Percentiles rank a stretch among this genome's conserved stretches.
Evolutionary conservation across 192 early-diverging fungal species (phyloP).

Genomic region (Radiomyces spectabilis): DNA sequence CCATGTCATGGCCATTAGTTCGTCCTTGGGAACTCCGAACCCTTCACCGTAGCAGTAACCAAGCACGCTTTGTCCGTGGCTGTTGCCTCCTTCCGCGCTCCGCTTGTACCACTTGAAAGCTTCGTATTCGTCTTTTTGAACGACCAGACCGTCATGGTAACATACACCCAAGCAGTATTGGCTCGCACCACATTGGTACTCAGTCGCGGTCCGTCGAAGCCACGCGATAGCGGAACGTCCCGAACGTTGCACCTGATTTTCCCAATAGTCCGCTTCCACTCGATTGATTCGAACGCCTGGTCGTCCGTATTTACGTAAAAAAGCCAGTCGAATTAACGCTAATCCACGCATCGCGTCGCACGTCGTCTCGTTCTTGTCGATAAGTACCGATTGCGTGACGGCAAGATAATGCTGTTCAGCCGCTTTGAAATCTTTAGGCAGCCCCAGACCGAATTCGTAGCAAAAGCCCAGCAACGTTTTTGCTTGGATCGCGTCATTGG

Average conservation of each 20-base stretch:
- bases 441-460: slow-evolving; percentile 79
- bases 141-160: slow-evolving; percentile 73
- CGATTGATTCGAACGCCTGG: slow-evolving; percentile 72
- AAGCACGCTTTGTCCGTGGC: slow-evolving; percentile 57
- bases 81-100: slow-evolving; percentile 52
- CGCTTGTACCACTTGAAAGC: slow-evolving; percentile 70
- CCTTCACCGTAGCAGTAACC: slow-evolving; percentile 79
- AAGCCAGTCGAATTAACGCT: too few species aligned
- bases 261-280: slow-evolving; percentile 75
- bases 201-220: slow-evolving; percentile 52
- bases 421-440: slow-evolving; percentile 47
- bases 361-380: too few species aligned
- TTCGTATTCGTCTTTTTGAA: slow-evolving; percentile 50
- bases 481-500: too few species aligned
- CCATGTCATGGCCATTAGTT: slow-evolving; percentile 54
- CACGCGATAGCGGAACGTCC: too few species aligned
- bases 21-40: slow-evolving; percentile 61
- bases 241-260: slow-evolving; percentile 41
- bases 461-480: slow-evolving; percentile 73
- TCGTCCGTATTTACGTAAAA: slow-evolving; percentile 74
- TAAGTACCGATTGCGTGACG: too few species aligned
- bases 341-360: too few species aligned
- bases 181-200: slow-evolving; percentile 41
- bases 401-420: slow-evolving; percentile 70
- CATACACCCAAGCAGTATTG: slow-evolving; percentile 71